Base-by-base conservation (phyloP, 345 rosid species). In the Alliaria petiolata region DNA sequence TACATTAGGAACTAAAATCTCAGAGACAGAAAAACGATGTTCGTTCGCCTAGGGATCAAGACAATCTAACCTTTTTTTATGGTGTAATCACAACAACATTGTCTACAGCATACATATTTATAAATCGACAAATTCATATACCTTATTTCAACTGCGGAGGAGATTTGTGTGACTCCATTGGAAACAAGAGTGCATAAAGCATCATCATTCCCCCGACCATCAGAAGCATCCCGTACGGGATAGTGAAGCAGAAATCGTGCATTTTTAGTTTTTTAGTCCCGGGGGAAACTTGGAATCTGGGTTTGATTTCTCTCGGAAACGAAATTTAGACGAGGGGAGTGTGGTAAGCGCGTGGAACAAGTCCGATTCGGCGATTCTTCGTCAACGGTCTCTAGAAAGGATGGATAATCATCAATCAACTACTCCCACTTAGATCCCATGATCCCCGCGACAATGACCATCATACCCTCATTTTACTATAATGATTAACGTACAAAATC, bases 221-320 rank as follows among this genome's bases (percentile, higher is more conserved):
- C 14, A 89, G 84, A 30, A 91, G 71, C 80, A 95, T 55, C 30
- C 96, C 97, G 72, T 95, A 93, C 36, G 98, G 97, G 82, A 91
- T 84, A 44, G 97, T 91, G 82, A 93, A 83, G 82, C 96, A 93
- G 76, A 93, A 93, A 76, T 93, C 97, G 72, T 91, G 91, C 98
- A 93, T 87, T 70, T 13, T 52, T 62, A 19, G 22, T 56, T 67
- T 39, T 71, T 39, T n/a, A n/a, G n/a, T n/a, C n/a, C n/a, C n/a
- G n/a, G n/a, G n/a, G n/a, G n/a, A 78, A 75, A 38, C 67, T 5
- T 45, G 10, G 13, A 74, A 47, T 46, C 52, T 62, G 51, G 22
- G 62, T 42, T 67, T 39, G 20, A 13, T 67, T 28, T 19, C 2
- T n/a, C n/a, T 51, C 45, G 31, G 34, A 16, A 12, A 1, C 25